Evolutionary conservation across 2,329 filamentous ascomycete species (phyloP), one percentile per base, ranked within the genome.

Genomic region (Trichoderma pleuroti): DNA sequence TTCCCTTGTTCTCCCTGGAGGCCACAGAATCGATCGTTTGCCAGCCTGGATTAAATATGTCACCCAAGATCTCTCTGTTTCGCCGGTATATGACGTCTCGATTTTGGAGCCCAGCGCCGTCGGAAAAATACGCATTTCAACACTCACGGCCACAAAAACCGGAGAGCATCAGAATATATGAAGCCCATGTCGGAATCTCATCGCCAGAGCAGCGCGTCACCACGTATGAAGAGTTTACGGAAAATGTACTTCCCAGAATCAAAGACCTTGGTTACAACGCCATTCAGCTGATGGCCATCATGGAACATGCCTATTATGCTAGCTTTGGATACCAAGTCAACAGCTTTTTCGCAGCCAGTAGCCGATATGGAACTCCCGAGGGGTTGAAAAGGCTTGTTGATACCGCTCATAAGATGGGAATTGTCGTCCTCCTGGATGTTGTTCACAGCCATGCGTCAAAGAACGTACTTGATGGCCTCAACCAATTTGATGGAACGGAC

Each of bases 301-400:
- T 99, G 95, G 96, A 99, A 80, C 96, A 99, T 82, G 96, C 96
- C 63, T 99, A 99, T 86, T 99, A 99, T 80, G 96, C 96, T 77
- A 98, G 95, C 78, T 99, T 99, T 77, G 96, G 96, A 60, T 99
- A 99, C 81, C 96, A 99, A 82, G 90, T 99, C 83, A 99, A 98
- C 85, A 98, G 92, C 82, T 99, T 99, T 86, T 99, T 98, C 77
- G 96, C 96, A 32, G 94, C 95, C 14, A 98, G 94, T 81, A 98
- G 95, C 81, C 91, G 96, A 73, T 99, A 97, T 78, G 96, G 96
- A 54, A 88, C 91, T 1, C 96, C 96, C 0, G 96, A 99, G 78
- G 96, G 98, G 46, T 85, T 99, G 75, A 99, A 97, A 81, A 95
- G 98, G 85, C 87, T 99, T 62, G 93, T 99, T 74, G 96, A 99